phyloP scores from a whole-genome alignment of 1,284 basidiomycete genomes.

The Sanghuangporus baumii region DNA sequence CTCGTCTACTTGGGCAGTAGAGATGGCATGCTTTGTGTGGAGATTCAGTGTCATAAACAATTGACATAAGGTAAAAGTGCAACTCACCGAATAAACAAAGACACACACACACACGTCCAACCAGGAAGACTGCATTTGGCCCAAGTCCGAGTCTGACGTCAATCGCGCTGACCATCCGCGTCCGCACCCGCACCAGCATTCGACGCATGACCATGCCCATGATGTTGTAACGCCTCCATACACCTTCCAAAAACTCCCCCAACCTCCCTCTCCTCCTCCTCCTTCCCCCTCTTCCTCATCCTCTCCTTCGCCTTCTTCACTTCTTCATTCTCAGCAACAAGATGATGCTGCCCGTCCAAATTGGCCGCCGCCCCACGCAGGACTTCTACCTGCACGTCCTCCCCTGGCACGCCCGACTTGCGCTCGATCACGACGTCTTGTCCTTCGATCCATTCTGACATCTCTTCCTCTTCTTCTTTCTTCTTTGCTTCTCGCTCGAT shows the following conservation, averaged over 20 bases:
- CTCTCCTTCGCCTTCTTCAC: neutral
- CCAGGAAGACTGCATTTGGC: no score
- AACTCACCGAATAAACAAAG: no score
- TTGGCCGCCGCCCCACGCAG: neutral
- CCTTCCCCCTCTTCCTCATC: neutral
- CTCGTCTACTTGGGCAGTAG: no score
- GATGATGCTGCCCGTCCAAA: no score
- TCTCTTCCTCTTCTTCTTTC: slow-evolving; percentile 3
- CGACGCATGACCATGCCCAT: neutral
- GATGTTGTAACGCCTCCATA: neutral
- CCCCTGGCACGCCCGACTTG: neutral
- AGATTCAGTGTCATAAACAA: no score
- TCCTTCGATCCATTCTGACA: neutral
- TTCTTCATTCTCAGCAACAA: neutral
- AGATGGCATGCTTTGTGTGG: no score
- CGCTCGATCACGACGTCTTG: slow-evolving; percentile 1
- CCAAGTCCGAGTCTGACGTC: no score
- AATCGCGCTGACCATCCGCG: neutral
- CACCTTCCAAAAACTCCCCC: neutral
- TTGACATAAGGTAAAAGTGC: no score
- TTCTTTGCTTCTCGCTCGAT: neutral
- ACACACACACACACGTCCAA: no score
- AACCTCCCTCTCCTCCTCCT: slow-evolving; percentile 1
- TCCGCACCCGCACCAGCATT: no score
- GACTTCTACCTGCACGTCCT: slow-evolving; percentile 1